Evolutionary conservation across 163 green algal species (phyloP).

Genomic region (Volvox carteri): DNA sequence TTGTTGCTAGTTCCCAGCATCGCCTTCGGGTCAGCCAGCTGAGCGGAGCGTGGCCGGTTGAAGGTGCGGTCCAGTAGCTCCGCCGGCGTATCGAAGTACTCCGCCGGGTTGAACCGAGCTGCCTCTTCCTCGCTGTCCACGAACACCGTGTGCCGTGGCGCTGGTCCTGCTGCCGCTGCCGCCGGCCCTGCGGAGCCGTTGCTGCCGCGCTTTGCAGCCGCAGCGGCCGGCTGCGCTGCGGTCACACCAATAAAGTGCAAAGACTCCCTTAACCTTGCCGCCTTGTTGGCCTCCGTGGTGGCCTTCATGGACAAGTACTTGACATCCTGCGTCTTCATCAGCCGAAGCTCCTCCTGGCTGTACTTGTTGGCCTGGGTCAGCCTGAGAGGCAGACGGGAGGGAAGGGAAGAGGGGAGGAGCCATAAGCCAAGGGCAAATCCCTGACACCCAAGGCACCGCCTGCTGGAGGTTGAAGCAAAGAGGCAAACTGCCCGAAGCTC

Average conservation of each 20-base stretch:
- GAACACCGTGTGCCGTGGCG: conserved; percentile 88
- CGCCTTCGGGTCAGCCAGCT: conserved; percentile 56
- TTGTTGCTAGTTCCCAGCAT: conserved; percentile 19
- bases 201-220: not conserved
- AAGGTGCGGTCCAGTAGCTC: conserved; percentile 84
- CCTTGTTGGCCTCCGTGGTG: conserved; percentile 86
- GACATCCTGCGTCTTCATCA: conserved; percentile 97
- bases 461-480: too few relatives aligned
- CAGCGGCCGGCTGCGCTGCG: not conserved
- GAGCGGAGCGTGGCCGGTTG: conserved; percentile 82
- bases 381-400: conserved; percentile 46
- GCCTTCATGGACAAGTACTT: conserved; percentile 90
- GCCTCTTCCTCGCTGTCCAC: conserved; percentile 76
- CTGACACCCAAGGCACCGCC: too few relatives aligned
- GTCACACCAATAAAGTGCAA: conserved; percentile 92
- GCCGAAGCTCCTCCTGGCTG: conserved; percentile 88
- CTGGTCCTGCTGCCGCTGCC: not conserved
- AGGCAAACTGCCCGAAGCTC: too few relatives aligned
- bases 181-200: not conserved
- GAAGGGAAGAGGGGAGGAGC: not conserved
- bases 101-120: conserved; percentile 58
- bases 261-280: conserved; percentile 80
- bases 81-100: conserved; percentile 89
- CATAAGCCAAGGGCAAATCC: too few relatives aligned
- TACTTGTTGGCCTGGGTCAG: conserved; percentile 92